These are phyloP conservation scores for Tricholoma saponaceum DNA, from an alignment of 768 basidiomycete genomes.

Conservation along the genomic window DNA sequence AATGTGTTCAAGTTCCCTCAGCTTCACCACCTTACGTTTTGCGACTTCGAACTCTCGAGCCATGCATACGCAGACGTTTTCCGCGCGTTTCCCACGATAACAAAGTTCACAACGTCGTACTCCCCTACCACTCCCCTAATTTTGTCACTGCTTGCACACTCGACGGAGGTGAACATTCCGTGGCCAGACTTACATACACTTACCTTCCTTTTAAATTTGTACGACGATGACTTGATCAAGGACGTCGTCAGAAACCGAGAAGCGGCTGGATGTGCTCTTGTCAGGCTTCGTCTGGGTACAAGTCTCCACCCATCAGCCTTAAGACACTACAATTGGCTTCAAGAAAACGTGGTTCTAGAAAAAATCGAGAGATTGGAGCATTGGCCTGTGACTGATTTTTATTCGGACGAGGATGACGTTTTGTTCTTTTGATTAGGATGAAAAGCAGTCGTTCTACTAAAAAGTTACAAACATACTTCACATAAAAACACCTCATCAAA, in stretches of 20 bases:
- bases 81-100: conserved; percentile 29
- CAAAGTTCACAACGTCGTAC: conserved; percentile 25
- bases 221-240: conserved; percentile 21
- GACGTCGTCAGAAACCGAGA: conserved; percentile 22
- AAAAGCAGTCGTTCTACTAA: neutral
- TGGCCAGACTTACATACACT: conserved; percentile 33
- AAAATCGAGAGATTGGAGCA: conserved; percentile 19
- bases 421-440: conserved; percentile 18
- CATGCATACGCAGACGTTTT: conserved; percentile 26
- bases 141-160: conserved; percentile 22
- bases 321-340: conserved; percentile 8
- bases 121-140: conserved; percentile 20
- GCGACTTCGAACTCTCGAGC: conserved; percentile 36
- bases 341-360: conserved; percentile 18
- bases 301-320: conserved; percentile 14
- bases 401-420: conserved; percentile 28
- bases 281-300: conserved; percentile 24
- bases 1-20: conserved; percentile 25
- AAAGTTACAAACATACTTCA: no score
- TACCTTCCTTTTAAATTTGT: conserved; percentile 25
- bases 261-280: conserved; percentile 23
- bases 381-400: conserved; percentile 27
- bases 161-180: conserved; percentile 11
- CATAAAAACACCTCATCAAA: no score
- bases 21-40: conserved; percentile 34